Percentiles rank a stretch among this genome's conserved stretches.
Evolutionary conservation across 371 early-diverging fungal species (phyloP).

Genomic region (Mucor velutinosus): DNA sequence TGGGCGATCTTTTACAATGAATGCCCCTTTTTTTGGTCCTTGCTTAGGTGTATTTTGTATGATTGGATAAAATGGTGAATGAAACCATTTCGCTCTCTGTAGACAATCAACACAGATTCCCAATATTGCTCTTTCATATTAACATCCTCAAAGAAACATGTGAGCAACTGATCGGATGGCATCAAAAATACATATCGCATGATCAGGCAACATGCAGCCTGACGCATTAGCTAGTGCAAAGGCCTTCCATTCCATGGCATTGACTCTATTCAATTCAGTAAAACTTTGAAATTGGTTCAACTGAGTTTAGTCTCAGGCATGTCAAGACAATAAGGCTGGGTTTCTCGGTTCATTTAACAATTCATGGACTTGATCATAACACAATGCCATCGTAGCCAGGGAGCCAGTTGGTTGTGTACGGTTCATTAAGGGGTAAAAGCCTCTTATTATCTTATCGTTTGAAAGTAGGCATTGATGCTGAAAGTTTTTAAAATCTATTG

Average conservation of each 20-base stretch:
- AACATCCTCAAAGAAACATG: not conserved
- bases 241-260: not conserved
- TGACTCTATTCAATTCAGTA: not conserved
- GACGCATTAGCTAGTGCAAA: not conserved
- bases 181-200: not conserved
- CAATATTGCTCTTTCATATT: not conserved
- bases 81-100: not conserved
- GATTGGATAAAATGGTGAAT: not conserved
- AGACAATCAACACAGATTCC: not conserved
- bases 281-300: not conserved
- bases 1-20: not conserved
- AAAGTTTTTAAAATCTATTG: not conserved
- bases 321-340: not conserved
- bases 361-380: not conserved
- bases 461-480: not conserved
- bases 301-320: slow-evolving; percentile 1
- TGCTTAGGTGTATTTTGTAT: not conserved
- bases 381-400: not conserved
- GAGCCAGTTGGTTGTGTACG: not conserved
- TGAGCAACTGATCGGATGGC: not conserved
- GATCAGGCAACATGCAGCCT: not conserved
- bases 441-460: not conserved
- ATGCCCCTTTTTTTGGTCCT: not conserved
- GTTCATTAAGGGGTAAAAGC: not conserved
- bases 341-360: not conserved